phyloP scores from a whole-genome alignment of 106 monocot species.

The Triglochin maritima region DNA sequence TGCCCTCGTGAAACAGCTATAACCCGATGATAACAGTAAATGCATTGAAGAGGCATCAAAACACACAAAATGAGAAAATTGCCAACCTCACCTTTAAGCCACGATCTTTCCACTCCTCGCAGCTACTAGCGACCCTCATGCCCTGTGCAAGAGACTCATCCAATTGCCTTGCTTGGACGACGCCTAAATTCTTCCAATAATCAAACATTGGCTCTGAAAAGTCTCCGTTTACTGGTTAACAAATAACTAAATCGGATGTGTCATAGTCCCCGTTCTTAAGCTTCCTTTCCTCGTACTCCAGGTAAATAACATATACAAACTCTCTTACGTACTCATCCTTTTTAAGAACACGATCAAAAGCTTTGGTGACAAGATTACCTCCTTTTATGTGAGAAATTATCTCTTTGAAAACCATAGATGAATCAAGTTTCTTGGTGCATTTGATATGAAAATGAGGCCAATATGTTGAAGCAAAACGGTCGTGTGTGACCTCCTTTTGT shows the following conservation, averaged over 20 bases:
- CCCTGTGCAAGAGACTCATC: slow-evolving; percentile 23
- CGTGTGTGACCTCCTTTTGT: slow-evolving; percentile 41
- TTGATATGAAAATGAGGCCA: slow-evolving; percentile 50
- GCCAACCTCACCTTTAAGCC: slow-evolving; percentile 37
- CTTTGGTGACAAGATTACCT: neutral
- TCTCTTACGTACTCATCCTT: slow-evolving; percentile 35
- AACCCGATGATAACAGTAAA: neutral
- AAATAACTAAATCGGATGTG: slow-evolving; percentile 63
- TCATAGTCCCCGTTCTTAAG: slow-evolving; percentile 40
- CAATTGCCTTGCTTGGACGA: slow-evolving; percentile 33
- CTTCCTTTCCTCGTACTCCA: slow-evolving; percentile 48
- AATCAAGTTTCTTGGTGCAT: slow-evolving; percentile 47
- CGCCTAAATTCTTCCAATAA: slow-evolving; percentile 54
- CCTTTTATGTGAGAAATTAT: slow-evolving; percentile 76
- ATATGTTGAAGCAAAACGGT: slow-evolving; percentile 37
- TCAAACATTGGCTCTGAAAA: slow-evolving; percentile 52
- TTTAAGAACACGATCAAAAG: slow-evolving; percentile 14
- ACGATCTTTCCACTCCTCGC: slow-evolving; percentile 42
- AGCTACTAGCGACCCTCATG: slow-evolving; percentile 31
- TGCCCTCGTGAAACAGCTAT: slow-evolving; percentile 39
- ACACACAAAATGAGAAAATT: neutral
- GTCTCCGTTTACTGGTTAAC: no score
- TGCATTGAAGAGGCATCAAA: no score
- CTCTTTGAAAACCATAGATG: slow-evolving; percentile 40
- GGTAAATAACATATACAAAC: slow-evolving; percentile 48